Evolutionary conservation across 1,139 yeast genomes (phyloP).

Genomic region (Candida albicans): DNA sequence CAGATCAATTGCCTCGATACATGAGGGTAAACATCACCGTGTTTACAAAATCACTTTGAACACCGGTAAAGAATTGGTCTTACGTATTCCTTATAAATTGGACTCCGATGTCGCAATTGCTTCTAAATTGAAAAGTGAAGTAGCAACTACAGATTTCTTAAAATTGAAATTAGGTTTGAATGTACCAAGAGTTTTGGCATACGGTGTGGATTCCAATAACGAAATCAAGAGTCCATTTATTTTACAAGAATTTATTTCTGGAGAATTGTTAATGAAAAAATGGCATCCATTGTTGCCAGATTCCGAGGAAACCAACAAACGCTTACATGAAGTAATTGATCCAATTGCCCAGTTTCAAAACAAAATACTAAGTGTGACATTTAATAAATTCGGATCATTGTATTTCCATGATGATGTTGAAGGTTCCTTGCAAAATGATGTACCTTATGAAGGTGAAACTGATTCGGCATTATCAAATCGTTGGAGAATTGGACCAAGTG

Average conservation of each 20-base stretch:
- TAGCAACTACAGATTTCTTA: constrained; percentile 86
- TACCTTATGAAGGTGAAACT: constrained; percentile 68
- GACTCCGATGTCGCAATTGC: constrained; percentile 63
- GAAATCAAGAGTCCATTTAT: constrained; percentile 71
- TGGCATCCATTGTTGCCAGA: constrained; percentile 78
- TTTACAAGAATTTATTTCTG: constrained; percentile 75
- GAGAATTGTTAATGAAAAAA: constrained; percentile 77
- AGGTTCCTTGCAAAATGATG: constrained; percentile 35
- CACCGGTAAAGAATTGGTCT: constrained; percentile 61
- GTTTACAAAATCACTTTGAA: constrained; percentile 70
- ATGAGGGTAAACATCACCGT: constrained; percentile 93
- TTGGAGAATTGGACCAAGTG: constrained; percentile 92
- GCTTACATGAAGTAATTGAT: constrained; percentile 55
- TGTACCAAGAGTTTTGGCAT: constrained; percentile 77
- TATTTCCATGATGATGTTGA: constrained; percentile 69
- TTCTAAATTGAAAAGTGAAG: constrained; percentile 80
- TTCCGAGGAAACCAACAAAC: constrained; percentile 33
- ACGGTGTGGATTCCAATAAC: constrained; percentile 63
- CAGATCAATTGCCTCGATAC: constrained; percentile 77
- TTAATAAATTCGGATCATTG: constrained; percentile 77
- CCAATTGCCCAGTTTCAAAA: constrained; percentile 64
- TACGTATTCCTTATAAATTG: constrained; percentile 83
- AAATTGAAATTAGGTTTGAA: constrained; percentile 50
- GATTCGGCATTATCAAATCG: constrained; percentile 55
- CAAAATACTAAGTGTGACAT: constrained; percentile 50